Conservation (phyloP, 306 rosid species). For the Cicer yamashitae region DNA sequence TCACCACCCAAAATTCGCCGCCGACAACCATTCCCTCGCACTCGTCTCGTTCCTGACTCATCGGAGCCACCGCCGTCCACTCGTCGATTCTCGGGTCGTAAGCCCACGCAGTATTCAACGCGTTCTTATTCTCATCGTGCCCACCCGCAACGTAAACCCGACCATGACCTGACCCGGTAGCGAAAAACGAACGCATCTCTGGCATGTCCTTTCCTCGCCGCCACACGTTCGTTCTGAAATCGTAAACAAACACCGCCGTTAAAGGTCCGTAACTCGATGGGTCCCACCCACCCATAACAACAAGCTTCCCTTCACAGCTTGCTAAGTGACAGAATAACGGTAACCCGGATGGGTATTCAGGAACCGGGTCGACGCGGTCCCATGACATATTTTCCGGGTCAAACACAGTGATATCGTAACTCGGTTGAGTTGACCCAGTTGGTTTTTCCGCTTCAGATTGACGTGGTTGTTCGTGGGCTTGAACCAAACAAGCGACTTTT, state of each 20-base stretch:
- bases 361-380: conserved; percentile 51
- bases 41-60: conserved; percentile 56
- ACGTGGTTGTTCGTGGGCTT: conserved; percentile 39
- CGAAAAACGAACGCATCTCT: conserved; percentile 50
- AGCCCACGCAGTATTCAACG: conserved; percentile 48
- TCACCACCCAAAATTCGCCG: conserved; percentile 55
- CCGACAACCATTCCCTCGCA: conserved; percentile 55
- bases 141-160: conserved; percentile 54
- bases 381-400: conserved; percentile 43
- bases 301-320: conserved; percentile 48
- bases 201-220: conserved; percentile 53
- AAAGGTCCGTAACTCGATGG: conserved; percentile 48
- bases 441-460: not conserved
- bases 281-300: conserved; percentile 63
- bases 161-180: conserved; percentile 42
- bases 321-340: conserved; percentile 52
- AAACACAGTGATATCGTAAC: conserved; percentile 45
- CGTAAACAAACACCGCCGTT: conserved; percentile 46
- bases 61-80: conserved; percentile 43
- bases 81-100: conserved; percentile 43
- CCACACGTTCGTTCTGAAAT: conserved; percentile 47
- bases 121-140: conserved; percentile 59
- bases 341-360: conserved; percentile 41
- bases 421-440: not conserved
- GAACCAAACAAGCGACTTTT: conserved; percentile 48